These are phyloP conservation scores for Fonsecaea erecta DNA, from an alignment of 2,329 filamentous ascomycete genomes.

Conservation along the genomic window DNA sequence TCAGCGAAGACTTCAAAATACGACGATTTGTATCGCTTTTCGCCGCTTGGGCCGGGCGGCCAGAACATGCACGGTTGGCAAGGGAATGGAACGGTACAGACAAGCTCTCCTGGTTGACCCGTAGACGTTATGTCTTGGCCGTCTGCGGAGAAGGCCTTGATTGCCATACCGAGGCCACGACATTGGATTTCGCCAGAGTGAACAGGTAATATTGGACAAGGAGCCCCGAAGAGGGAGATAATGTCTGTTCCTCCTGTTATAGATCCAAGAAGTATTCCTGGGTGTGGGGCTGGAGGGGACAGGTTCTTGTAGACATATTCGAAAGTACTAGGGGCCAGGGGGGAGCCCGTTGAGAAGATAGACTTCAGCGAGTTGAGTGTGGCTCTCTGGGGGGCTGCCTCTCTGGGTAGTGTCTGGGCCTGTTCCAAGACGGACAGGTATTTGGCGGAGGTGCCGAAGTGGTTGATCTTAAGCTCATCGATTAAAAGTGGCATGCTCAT, in stretches of 20 bases:
- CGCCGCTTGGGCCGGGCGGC: constrained; percentile 65
- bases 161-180: constrained; percentile 78
- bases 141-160: constrained; percentile 60
- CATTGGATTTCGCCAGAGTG: constrained; percentile 76
- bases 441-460: constrained; percentile 93
- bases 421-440: constrained; percentile 92
- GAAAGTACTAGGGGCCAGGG: constrained; percentile 90
- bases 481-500: constrained; percentile 83
- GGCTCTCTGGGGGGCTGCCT: constrained; percentile 51
- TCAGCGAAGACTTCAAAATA: constrained; percentile 84
- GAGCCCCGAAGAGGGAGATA: constrained; percentile 88
- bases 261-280: constrained; percentile 80
- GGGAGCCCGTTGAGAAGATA: constrained; percentile 93
- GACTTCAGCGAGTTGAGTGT: constrained; percentile 66
- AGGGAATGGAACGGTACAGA: constrained; percentile 84
- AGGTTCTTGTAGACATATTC: constrained; percentile 77
- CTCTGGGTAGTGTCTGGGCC: constrained; percentile 65
- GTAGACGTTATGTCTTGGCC: constrained; percentile 63
- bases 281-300: constrained; percentile 61
- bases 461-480: constrained; percentile 78
- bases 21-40: constrained; percentile 75
- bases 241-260: constrained; percentile 98
- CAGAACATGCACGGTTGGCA: constrained; percentile 92
- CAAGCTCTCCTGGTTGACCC: constrained; percentile 80
- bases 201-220: constrained; percentile 76